Evolutionary conservation across 768 basidiomycete genomes (phyloP).

Genomic region (Tulasnella sp.): DNA sequence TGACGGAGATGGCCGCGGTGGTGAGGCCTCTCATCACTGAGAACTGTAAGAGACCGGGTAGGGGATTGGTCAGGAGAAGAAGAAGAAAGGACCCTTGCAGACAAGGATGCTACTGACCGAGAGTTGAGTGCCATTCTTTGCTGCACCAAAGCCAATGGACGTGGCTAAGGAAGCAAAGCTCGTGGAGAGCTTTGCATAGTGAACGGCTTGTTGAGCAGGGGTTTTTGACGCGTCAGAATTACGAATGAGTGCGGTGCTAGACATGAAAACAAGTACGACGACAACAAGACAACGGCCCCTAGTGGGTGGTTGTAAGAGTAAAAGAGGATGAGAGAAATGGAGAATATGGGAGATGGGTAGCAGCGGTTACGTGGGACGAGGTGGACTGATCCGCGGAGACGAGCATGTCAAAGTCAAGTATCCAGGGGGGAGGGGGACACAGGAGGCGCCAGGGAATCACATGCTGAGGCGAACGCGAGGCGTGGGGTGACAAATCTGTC

Average conservation of each 20-base stretch:
- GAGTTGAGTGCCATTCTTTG: slow-evolving; percentile 53
- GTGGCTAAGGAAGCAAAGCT: slow-evolving; percentile 55
- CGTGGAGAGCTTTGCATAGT: slow-evolving; percentile 25
- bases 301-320: no score
- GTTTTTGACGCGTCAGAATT: background rate
- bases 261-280: no score
- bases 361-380: no score
- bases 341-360: no score
- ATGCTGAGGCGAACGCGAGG: background rate
- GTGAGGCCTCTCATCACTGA: slow-evolving; percentile 52
- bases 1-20: slow-evolving; percentile 44
- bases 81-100: slow-evolving; percentile 9
- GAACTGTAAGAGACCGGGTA: slow-evolving; percentile 46
- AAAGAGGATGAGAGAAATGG: no score
- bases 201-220: background rate
- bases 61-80: background rate
- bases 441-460: background rate
- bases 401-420: no score
- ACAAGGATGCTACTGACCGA: slow-evolving; percentile 38
- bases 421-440: background rate
- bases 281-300: no score
- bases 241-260: slow-evolving; percentile 1
- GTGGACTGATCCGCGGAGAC: no score
- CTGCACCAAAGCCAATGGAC: slow-evolving; percentile 54
- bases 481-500: no score